Base-by-base conservation (phyloP, 306 rosid species). In the Astragalus membranaceus region DNA sequence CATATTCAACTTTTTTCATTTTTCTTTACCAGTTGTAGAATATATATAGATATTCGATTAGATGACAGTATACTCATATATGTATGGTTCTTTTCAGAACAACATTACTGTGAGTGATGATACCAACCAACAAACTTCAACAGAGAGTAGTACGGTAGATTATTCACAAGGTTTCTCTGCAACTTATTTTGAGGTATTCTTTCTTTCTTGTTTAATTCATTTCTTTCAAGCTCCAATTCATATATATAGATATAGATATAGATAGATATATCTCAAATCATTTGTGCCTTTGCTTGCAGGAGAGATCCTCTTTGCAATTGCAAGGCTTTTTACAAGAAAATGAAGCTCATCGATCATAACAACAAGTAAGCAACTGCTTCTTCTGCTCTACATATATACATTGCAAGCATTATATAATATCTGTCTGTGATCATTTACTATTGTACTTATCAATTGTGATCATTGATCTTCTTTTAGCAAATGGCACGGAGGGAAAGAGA, bases 131-230 rank as follows among this genome's bases (percentile, higher is more conserved):
- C 91, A 86, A 82, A 81, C 83, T 70, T 85, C 92, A 0, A 78
- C 77, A 71, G 86, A 82, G 56, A 85, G 90, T 53, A 85, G 90
- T 53, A 80, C 66, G 77, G 53, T 84, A 52, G 92, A 87, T 17
- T 84, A 74, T 70, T 88, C 96, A 47, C 95, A 91, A 75, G 96
- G 94, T 70, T 87, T 89, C 84, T 92, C 98, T 61, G 87, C 96
- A 61, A 88, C 88, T 67, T 84, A 89, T 77, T 88, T 83, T 74
- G 82, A 89, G 96, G 99, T 94, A 77, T 36, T 42, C 16, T 10
- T 46, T 23, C 2, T 71, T 60, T 41, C 15, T 46, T 30, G 2
- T 57, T 47, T 42, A 5, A 46, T 50, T 20, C 23, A 20, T 20
- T 20, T 0, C 1, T 30, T 72, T 10, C 7, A 11, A 62, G 15